Evolutionary conservation across 768 basidiomycete species (phyloP), one percentile per base, ranked within the genome.

Genomic region (Trametes maxima): DNA sequence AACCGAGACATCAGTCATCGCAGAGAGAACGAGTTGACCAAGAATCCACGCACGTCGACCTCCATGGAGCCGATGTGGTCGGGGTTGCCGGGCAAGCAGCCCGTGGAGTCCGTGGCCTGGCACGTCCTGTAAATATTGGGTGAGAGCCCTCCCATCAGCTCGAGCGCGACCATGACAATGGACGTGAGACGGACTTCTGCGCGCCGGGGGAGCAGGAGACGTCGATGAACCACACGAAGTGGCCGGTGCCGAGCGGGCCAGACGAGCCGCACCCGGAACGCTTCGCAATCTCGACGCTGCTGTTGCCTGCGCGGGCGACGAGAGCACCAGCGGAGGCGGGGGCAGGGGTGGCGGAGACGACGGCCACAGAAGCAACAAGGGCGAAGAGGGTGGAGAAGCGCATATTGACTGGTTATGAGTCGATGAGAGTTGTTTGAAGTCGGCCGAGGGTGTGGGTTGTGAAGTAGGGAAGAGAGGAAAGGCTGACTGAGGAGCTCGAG

Each of bases 361-460:
- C 39, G 24, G 24, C 46, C 45, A 35, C 22, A 22, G 55, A 36
- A 17, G 46, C 33, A 36, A 40, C 5, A 36, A 57, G 55, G 25
- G 56, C 56, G 47, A 57, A 17, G 56, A 57, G 21, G n/a, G 56
- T 28, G 22, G 56, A 57, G 48, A 57, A 57, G 48, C 24, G 56
- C 55, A 57, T 57, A 2, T 22, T 33, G 39, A 46, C 12, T 17
- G 5, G 28, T n/a, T n/a, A n/a, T n/a, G n/a, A n/a, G n/a, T n/a
- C n/a, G n/a, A n/a, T n/a, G n/a, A n/a, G n/a, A n/a, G 16, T 14
- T 25, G 28, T 5, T 11, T 8, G 19, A 24, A 49, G 47, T n/a
- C 7, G 25, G 7, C 17, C 12, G 19, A 33, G 28, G 28, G 28
- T 33, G 28, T 33, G 28, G 47, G 19, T 14, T 14, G 47, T n/a